Base-by-base conservation (phyloP, 2,329 filamentous ascomycete genomes). In the Diaporthe capsici region DNA sequence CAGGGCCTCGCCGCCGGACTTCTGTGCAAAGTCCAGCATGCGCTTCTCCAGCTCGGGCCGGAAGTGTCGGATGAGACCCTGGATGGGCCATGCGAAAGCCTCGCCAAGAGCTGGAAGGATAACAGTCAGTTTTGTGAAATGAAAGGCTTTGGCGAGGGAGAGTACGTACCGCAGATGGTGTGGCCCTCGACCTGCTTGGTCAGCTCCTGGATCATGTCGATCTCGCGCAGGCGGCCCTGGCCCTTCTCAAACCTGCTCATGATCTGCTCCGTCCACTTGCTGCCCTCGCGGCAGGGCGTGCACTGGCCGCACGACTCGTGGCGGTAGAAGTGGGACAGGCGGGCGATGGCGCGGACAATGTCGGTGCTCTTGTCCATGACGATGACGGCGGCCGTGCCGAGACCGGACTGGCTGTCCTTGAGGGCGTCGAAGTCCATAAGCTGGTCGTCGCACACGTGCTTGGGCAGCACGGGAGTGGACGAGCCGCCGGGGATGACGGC, bases 141-240 rank as follows among this genome's bases (percentile, higher is more conserved):
- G 25, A 4, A 51, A 1, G 20, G 15, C 9, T n/a, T 13, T 28
- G 34, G 2, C 34, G 9, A n/a, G n/a, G 4, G 13, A 47, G 53
- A 53, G 39, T 47, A 88, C 92, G 83, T 91, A 94, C 92, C 97
- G 86, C 97, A 99, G 82, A 99, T 99, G 65, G 97, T 98, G 89
- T 99, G 97, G 15, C 97, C 97, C 88, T 99, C 97, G 77, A 99
- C 97, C 88, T 99, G 97, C 91, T 99, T 99, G 78, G 97, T 99
- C 80, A 99, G 88, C 89, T 99, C 97, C 88, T 98, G 97, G 80
- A 99, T 91, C 97, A 99, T 99, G 85, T 99, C 97, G 84, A 99
- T 99, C 87, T 99, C 97, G 77, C 97, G 91, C 85, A 93, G 92
- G 78, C 94, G 92, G 76, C 94, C 97, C 85, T 95, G 92, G 76